phyloP scores from a whole-genome alignment of 78 protist genomes.

The Dictyostelium capitatum region DNA sequence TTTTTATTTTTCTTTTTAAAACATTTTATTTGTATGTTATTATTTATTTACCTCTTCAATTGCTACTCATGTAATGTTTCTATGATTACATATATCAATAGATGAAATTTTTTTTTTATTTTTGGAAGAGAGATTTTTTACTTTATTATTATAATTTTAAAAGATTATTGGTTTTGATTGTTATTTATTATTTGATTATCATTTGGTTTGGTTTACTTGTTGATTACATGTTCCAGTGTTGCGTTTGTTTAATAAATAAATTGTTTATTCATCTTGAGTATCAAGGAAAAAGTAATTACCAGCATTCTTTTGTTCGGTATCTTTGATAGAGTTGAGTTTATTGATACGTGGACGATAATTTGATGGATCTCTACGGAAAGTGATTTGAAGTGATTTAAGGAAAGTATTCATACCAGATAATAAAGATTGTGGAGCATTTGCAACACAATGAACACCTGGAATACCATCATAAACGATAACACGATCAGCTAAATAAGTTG shows the following conservation, averaged over 20 bases:
- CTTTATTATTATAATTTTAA: no score
- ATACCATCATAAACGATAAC: slow-evolving; percentile 98
- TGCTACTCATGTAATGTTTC: no score
- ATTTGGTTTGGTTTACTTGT: no score
- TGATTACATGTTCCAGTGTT: no score
- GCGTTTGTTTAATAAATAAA: background rate
- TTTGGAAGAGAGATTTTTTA: no score
- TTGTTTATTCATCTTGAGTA: slow-evolving; percentile 53
- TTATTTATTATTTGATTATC: no score
- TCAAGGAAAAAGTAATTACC: slow-evolving; percentile 98
- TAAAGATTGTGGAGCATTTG: slow-evolving; percentile 89
- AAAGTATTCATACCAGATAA: slow-evolving; percentile 99
- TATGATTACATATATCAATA: no score
- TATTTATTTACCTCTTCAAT: no score
- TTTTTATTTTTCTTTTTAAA: no score
- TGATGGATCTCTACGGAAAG: slow-evolving; percentile 99
- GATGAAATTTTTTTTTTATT: no score
- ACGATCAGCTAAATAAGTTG: slow-evolving; percentile 99
- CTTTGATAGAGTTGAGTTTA: slow-evolving; percentile 96
- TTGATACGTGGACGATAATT: slow-evolving; percentile 99
- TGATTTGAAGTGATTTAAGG: slow-evolving; percentile 95
- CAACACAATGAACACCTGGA: slow-evolving; percentile 80
- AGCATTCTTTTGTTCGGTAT: slow-evolving; percentile 96
- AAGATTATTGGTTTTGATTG: no score
- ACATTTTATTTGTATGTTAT: no score